A percentile compares a stretch with the other conserved stretches of the same genome.
These are phyloP conservation scores for Candida sojae DNA, from an alignment of 1,139 yeast genomes.

Conservation along the genomic window DNA sequence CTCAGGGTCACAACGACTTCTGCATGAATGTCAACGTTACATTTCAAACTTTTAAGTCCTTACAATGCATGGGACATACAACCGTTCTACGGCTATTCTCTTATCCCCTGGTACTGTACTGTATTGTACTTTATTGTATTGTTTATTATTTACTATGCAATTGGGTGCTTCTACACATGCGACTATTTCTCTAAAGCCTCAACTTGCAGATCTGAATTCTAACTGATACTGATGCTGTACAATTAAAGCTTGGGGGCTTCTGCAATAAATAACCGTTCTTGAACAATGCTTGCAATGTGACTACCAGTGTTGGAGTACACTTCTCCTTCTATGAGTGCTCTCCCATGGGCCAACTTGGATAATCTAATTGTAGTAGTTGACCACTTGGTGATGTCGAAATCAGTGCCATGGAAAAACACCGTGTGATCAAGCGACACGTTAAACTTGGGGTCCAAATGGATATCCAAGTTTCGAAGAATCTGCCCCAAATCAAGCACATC, in stretches of 20 bases:
- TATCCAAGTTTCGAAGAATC: conserved; percentile 21
- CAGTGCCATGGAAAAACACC: conserved; percentile 64
- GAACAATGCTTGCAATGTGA: conserved; percentile 63
- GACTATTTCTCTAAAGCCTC: too few species aligned
- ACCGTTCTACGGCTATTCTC: too few species aligned
- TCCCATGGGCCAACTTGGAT: conserved; percentile 50
- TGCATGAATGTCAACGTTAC: too few species aligned
- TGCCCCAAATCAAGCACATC: conserved; percentile 51
- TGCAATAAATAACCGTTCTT: conserved; percentile 56
- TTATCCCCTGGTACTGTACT: too few species aligned
- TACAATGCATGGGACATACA: too few species aligned
- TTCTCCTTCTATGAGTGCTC: conserved; percentile 61
- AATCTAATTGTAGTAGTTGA: conserved; percentile 50
- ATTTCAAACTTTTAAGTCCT: too few species aligned
- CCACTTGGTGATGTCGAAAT: conserved; percentile 55
- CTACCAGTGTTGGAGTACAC: conserved; percentile 52
- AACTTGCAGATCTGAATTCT: neutral
- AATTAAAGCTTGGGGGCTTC: conserved; percentile 17
- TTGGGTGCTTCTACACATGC: too few species aligned
- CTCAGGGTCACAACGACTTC: too few species aligned
- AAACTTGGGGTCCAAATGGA: conserved; percentile 26
- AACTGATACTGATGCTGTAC: too few species aligned
- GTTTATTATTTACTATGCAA: too few species aligned
- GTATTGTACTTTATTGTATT: too few species aligned
- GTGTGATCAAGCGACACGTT: conserved; percentile 66